Conservation (phyloP, 1,284 basidiomycete species). For the Termitomyces sp. region DNA sequence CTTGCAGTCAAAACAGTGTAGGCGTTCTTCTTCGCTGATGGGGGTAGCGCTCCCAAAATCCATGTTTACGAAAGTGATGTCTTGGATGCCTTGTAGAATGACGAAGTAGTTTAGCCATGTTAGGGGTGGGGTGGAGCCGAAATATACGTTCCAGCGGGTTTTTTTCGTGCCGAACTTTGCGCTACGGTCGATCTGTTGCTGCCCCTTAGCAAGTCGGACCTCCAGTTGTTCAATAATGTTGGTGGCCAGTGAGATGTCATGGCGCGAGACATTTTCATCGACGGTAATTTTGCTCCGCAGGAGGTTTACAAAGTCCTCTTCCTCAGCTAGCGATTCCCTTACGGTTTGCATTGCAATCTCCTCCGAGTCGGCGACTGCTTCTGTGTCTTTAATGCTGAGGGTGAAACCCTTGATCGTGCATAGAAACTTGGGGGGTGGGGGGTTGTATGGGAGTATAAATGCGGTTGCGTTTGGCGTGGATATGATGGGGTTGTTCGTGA, state of each 20-base stretch:
- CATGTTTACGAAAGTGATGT: background rate
- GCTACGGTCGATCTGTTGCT: background rate
- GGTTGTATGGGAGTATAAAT: background rate
- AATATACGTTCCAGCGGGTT: background rate
- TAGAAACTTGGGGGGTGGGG: background rate
- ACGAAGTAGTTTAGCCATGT: background rate
- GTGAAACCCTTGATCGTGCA: background rate
- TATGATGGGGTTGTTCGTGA: background rate
- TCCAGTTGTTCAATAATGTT: background rate
- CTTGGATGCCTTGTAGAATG: background rate
- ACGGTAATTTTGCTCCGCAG: background rate
- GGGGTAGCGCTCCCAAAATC: background rate
- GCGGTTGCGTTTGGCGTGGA: background rate
- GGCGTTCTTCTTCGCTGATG: rapidly evolving
- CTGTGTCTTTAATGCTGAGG: background rate
- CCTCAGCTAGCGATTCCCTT: background rate
- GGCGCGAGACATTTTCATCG: no score
- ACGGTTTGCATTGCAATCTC: background rate
- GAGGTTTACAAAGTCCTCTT: background rate
- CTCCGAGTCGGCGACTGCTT: background rate
- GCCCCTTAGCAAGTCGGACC: background rate
- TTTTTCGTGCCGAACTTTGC: background rate
- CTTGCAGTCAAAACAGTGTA: background rate
- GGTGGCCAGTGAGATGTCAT: no score
- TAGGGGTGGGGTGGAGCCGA: background rate